Percentiles rank a stretch among this genome's conserved stretches.
phyloP scores from a whole-genome alignment of 768 basidiomycete species.

The Tubosaeta sp. region DNA sequence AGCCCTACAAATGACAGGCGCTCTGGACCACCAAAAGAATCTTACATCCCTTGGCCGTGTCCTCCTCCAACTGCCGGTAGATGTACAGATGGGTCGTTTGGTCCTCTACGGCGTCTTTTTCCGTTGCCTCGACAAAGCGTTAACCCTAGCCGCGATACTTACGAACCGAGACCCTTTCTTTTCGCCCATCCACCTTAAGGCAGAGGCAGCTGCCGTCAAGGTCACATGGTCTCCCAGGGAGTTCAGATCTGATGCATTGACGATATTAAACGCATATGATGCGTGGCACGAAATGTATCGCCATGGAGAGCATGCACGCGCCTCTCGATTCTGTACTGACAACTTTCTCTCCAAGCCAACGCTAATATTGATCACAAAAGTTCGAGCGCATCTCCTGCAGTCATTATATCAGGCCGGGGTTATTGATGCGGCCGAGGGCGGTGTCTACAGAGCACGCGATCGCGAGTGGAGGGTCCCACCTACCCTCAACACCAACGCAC shows the following conservation, averaged over 20 bases:
- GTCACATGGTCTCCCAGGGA: conserved; percentile 71
- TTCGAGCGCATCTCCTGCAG: conserved; percentile 73
- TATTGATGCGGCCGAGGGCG: conserved; percentile 76
- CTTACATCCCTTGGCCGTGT: conserved; percentile 87
- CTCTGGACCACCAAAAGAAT: conserved; percentile 69
- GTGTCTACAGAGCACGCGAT: conserved; percentile 32
- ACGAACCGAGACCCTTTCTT: conserved; percentile 90
- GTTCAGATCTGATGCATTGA: conserved; percentile 83
- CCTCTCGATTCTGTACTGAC: conserved; percentile 73
- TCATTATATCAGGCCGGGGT: conserved; percentile 77
- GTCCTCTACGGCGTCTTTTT: conserved; percentile 91
- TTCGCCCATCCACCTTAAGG: conserved; percentile 71
- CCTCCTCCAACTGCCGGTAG: conserved; percentile 84
- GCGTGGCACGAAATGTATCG: conserved; percentile 74
- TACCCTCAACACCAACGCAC: conserved; percentile 66
- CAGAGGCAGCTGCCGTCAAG: conserved; percentile 67
- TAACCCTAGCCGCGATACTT: conserved; percentile 89
- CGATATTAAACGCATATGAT: conserved; percentile 76
- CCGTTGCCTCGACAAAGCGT: conserved; percentile 81
- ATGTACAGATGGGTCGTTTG: conserved; percentile 84
- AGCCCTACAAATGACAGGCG: conserved; percentile 80
- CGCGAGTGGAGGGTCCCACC: conserved; percentile 49
- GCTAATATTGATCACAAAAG: conserved; percentile 72
- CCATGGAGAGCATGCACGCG: conserved; percentile 55
- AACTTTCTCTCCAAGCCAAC: conserved; percentile 92